Evolutionary conservation across 495 filamentous ascomycete species (phyloP).

Genomic region (Glarea lozoyensis): DNA sequence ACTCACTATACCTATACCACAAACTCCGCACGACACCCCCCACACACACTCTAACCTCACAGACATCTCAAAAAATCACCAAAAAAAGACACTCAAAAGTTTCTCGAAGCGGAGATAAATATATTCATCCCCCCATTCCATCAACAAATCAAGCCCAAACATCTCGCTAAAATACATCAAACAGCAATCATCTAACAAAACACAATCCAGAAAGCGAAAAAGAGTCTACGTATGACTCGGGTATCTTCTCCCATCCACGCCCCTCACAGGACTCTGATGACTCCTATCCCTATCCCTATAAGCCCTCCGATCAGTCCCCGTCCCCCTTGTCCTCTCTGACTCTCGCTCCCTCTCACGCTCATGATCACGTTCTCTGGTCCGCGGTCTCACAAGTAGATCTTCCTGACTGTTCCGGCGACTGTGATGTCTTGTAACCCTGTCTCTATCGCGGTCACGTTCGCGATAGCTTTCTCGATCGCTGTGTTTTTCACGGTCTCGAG

Average conservation of each 20-base stretch:
- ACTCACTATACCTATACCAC: too few relatives aligned
- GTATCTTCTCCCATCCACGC: constrained; percentile 17
- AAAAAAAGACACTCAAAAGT: too few relatives aligned
- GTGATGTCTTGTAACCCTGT: not conserved
- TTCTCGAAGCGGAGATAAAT: too few relatives aligned
- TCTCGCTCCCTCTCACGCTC: constrained; percentile 7
- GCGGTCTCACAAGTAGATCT: constrained; percentile 5
- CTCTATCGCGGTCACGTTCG: constrained; percentile 1
- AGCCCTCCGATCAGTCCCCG: not conserved
- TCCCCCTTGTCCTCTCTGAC: not conserved
- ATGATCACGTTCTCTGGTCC: constrained; percentile 9
- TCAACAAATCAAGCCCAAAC: too few relatives aligned
- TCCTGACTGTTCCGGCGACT: constrained; percentile 1
- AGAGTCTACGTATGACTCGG: constrained; percentile 4
- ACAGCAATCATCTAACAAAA: too few relatives aligned
- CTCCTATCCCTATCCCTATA: constrained; percentile 5
- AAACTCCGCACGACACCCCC: too few relatives aligned
- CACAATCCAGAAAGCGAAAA: too few relatives aligned
- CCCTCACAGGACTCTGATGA: constrained; percentile 8
- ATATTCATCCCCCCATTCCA: too few relatives aligned
- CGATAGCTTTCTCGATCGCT: not conserved
- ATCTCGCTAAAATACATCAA: too few relatives aligned
- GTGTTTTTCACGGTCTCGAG: not conserved
- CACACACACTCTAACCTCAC: too few relatives aligned
- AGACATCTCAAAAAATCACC: too few relatives aligned